phyloP scores from a whole-genome alignment of 2,329 filamentous ascomycete genomes.

The Trichoderma sp. region DNA sequence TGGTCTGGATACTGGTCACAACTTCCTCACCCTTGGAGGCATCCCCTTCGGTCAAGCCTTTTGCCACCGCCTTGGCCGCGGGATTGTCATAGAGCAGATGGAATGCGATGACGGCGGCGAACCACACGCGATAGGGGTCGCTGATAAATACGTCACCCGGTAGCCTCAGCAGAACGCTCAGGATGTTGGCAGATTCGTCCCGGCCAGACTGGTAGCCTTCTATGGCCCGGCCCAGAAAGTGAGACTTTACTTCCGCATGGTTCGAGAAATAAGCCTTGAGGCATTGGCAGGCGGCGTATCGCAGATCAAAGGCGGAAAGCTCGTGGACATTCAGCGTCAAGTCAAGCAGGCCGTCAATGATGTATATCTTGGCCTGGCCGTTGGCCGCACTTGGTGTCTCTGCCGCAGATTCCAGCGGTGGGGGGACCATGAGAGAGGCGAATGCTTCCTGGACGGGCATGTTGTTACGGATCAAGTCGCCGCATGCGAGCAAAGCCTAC shows the following conservation, averaged over 20 bases:
- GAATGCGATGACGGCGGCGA: constrained; percentile 83
- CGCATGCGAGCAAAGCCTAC: constrained; percentile 79
- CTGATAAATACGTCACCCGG: constrained; percentile 60
- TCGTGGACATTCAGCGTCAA: constrained; percentile 71
- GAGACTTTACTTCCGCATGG: constrained; percentile 76
- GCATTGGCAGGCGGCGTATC: constrained; percentile 84
- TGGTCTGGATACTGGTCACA: constrained; percentile 86
- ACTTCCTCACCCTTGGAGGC: constrained; percentile 89
- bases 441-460: constrained; percentile 81
- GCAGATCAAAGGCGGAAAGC: constrained; percentile 72
- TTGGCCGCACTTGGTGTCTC: constrained; percentile 49
- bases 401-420: constrained; percentile 48
- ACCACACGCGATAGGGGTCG: constrained; percentile 88
- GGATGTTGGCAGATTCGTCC: constrained; percentile 83
- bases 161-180: constrained; percentile 77
- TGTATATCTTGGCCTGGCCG: constrained; percentile 69
- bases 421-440: constrained; percentile 78
- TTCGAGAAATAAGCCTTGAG: constrained; percentile 89
- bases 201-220: constrained; percentile 77
- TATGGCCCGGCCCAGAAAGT: constrained; percentile 87
- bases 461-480: constrained; percentile 85
- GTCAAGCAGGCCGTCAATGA: constrained; percentile 91
- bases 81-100: constrained; percentile 81
- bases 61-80: constrained; percentile 76
- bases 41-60: constrained; percentile 86